Conservation (phyloP, 164 flowering plant genomes). For the Brasenia schreberi region DNA sequence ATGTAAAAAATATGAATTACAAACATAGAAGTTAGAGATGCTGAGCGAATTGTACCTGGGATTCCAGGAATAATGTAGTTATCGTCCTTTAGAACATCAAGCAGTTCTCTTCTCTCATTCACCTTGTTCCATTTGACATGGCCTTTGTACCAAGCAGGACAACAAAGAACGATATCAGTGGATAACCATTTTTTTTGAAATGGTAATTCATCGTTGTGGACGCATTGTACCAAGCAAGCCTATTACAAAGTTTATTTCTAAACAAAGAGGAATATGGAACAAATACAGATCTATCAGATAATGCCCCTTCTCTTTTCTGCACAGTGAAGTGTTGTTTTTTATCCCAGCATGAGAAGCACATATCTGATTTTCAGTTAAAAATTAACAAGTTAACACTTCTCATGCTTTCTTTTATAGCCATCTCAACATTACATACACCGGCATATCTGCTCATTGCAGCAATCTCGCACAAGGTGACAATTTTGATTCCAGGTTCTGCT, state of each 20-base stretch:
- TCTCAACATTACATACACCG: too few relatives aligned
- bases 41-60: constrained; percentile 45
- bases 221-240: background rate
- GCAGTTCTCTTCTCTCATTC: constrained; percentile 59
- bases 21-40: background rate
- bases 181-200: background rate
- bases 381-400: too few relatives aligned
- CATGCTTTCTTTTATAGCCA: too few relatives aligned
- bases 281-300: background rate
- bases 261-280: background rate
- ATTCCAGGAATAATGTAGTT: constrained; percentile 59
- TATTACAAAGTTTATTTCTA: background rate
- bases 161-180: background rate
- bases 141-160: constrained; percentile 18
- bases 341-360: too few relatives aligned
- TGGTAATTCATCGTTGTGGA: background rate
- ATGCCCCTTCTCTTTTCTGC: too few relatives aligned
- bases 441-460: too few relatives aligned
- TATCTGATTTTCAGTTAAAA: too few relatives aligned
- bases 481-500: too few relatives aligned
- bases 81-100: constrained; percentile 45
- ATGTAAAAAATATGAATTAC: background rate
- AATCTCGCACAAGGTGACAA: too few relatives aligned
- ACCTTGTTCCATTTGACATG: constrained; percentile 55
- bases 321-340: too few relatives aligned